Conservation (phyloP, 768 basidiomycete genomes). For the Goffeauzyma gilvescens region DNA sequence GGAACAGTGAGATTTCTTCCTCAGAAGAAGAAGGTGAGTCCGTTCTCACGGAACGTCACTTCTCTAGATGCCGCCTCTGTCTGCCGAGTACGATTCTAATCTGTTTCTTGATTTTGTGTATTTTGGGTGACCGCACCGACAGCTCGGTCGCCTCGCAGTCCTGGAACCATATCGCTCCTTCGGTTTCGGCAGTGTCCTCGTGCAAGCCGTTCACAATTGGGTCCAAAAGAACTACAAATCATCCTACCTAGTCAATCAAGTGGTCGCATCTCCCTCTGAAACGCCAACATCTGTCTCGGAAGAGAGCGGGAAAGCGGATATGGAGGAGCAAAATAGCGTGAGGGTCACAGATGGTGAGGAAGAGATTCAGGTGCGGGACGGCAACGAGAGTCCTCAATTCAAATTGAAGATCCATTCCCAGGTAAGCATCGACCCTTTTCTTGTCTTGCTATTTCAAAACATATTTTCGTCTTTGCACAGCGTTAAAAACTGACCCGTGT, state of each 20-base stretch:
- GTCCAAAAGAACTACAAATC: conserved; percentile 3
- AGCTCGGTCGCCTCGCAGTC: conserved; percentile 23
- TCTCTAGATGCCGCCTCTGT: too few relatives aligned
- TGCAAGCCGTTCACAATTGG: conserved; percentile 16
- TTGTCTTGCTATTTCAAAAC: background rate
- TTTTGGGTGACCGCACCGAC: too few relatives aligned
- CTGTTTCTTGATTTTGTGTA: too few relatives aligned
- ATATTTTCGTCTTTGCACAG: background rate
- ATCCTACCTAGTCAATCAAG: background rate
- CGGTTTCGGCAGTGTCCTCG: conserved; percentile 22
- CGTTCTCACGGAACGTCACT: background rate
- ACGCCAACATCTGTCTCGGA: background rate
- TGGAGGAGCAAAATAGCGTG: too few relatives aligned
- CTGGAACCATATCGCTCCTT: conserved; percentile 16
- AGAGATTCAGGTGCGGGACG: background rate
- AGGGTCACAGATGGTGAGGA: too few relatives aligned
- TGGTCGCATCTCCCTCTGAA: background rate
- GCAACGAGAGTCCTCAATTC: background rate
- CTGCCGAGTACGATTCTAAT: background rate
- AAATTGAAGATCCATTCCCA: background rate
- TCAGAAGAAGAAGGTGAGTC: conserved; percentile 5
- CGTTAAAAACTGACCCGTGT: background rate
- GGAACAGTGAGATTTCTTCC: conserved; percentile 8
- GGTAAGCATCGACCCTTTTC: background rate
- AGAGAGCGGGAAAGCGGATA: background rate